phyloP scores from a whole-genome alignment of 208 protist genomes.

The Novymonas esmeraldas region DNA sequence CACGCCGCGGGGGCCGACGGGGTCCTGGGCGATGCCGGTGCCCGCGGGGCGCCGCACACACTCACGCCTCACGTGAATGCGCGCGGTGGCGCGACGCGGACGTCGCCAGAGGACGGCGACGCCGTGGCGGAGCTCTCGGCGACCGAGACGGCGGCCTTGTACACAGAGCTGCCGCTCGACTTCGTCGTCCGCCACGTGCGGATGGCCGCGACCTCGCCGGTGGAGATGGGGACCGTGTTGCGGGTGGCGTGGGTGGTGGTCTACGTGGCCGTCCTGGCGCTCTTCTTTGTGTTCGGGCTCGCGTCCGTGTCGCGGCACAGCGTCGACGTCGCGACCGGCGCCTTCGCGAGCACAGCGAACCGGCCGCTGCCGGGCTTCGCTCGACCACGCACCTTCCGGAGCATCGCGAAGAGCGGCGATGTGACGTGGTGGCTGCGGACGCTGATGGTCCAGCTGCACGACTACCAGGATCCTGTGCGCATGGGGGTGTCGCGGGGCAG shows the following conservation, averaged over 20 bases:
- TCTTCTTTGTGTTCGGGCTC: conserved; percentile 18
- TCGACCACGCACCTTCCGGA: conserved; percentile 35
- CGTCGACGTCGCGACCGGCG: conserved; percentile 12
- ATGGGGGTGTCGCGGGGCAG: neutral
- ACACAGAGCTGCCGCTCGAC: conserved; percentile 45
- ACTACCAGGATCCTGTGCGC: neutral
- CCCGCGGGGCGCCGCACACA: neutral
- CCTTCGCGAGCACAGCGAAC: conserved; percentile 28
- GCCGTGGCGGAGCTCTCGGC: conserved; percentile 15
- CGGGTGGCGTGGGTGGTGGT: neutral
- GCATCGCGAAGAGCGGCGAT: conserved; percentile 9
- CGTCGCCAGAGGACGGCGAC: neutral
- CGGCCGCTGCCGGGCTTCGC: conserved; percentile 32
- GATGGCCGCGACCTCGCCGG: conserved; percentile 10
- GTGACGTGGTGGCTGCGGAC: conserved; percentile 14
- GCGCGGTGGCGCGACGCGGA: neutral
- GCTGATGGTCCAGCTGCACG: conserved; percentile 26
- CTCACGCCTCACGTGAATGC: conserved; percentile 1
- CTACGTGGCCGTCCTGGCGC: conserved; percentile 13
- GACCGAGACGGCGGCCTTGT: conserved; percentile 30
- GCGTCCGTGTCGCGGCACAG: conserved; percentile 9
- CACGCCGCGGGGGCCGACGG: neutral
- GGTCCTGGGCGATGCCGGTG: neutral
- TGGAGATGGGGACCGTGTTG: neutral
- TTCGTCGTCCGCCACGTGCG: conserved; percentile 35